These are phyloP conservation scores for Russula griseocarnosa DNA, from an alignment of 768 basidiomycete genomes.

Conservation along the genomic window DNA sequence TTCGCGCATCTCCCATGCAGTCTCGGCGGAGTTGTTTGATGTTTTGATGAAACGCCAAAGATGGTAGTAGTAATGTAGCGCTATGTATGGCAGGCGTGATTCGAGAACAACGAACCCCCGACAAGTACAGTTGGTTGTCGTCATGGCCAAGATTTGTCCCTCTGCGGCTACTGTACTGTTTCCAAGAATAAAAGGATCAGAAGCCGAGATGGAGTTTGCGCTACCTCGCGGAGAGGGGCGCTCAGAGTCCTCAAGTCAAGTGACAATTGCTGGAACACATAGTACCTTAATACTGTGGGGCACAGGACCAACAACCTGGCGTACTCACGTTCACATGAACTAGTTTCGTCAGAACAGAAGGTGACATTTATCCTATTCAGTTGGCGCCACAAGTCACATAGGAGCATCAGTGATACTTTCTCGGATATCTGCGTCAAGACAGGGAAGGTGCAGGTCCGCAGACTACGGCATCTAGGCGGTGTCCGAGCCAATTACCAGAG, in stretches of 20 bases:
- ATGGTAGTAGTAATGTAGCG: constrained; percentile 1
- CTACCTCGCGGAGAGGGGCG: background rate
- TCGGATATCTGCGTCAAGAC: background rate
- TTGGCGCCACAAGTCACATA: constrained; percentile 14
- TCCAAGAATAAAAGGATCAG: constrained; percentile 13
- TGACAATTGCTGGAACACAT: constrained; percentile 9
- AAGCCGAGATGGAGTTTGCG: constrained; percentile 13
- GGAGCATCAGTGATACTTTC: background rate
- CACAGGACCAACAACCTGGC: constrained; percentile 12
- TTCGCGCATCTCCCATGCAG: background rate
- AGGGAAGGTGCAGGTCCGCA: background rate
- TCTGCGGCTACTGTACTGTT: constrained; percentile 11
- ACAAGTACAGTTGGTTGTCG: constrained; percentile 11
- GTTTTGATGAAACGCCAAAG: background rate
- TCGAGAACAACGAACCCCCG: constrained; percentile 9
- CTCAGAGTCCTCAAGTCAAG: constrained; percentile 19
- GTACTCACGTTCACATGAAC: constrained; percentile 14
- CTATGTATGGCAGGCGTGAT: constrained; percentile 1
- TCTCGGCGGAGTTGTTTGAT: background rate
- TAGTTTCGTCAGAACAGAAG: constrained; percentile 5
- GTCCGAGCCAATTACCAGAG: background rate
- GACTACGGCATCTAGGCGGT: constrained; percentile 18
- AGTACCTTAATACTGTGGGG: constrained; percentile 22
- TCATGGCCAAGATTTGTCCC: constrained; percentile 15
- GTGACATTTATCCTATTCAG: constrained; percentile 24